These are phyloP conservation scores for Luffa aegyptiaca DNA, from an alignment of 306 rosid genomes.

Conservation along the genomic window DNA sequence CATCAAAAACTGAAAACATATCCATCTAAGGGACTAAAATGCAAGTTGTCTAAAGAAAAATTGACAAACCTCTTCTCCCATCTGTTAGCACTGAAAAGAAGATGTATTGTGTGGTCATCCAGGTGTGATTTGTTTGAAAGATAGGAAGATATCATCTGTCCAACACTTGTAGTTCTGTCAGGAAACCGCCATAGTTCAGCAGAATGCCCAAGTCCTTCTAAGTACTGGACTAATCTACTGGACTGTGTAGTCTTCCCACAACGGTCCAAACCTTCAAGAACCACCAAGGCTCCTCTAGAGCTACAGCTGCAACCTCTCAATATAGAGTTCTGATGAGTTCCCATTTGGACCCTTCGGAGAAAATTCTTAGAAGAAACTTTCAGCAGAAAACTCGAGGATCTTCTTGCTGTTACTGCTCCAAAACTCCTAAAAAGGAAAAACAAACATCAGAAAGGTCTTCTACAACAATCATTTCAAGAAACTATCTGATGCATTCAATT, in stretches of 20 bases:
- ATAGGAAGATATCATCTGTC: conserved; percentile 85
- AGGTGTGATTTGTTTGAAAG: conserved; percentile 70
- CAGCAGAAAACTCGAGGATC: conserved; percentile 4
- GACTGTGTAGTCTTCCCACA: conserved; percentile 81
- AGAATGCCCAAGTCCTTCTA: conserved; percentile 56
- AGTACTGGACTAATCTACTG: conserved; percentile 41
- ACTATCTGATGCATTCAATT: background rate
- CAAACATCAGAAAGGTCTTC: background rate
- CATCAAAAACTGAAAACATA: background rate
- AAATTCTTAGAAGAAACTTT: conserved; percentile 4
- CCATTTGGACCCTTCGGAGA: conserved; percentile 16
- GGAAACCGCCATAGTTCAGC: conserved; percentile 85
- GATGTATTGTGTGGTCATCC: conserved; percentile 80
- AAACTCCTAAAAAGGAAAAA: conserved; percentile 19
- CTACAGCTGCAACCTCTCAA: conserved; percentile 10
- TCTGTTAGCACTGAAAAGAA: conserved; percentile 92
- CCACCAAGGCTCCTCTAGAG: conserved; percentile 61
- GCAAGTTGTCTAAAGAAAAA: background rate
- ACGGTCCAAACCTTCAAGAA: conserved; percentile 90
- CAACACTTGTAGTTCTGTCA: conserved; percentile 71
- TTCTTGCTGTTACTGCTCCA: conserved; percentile 12
- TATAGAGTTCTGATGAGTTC: background rate
- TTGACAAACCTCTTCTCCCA: conserved; percentile 84
- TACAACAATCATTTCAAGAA: background rate
- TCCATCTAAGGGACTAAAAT: background rate